A percentile compares a stretch with the other conserved stretches of the same genome.
These are phyloP conservation scores for Cucurbita ficifolia DNA, from an alignment of 306 rosid genomes.

Conservation along the genomic window DNA sequence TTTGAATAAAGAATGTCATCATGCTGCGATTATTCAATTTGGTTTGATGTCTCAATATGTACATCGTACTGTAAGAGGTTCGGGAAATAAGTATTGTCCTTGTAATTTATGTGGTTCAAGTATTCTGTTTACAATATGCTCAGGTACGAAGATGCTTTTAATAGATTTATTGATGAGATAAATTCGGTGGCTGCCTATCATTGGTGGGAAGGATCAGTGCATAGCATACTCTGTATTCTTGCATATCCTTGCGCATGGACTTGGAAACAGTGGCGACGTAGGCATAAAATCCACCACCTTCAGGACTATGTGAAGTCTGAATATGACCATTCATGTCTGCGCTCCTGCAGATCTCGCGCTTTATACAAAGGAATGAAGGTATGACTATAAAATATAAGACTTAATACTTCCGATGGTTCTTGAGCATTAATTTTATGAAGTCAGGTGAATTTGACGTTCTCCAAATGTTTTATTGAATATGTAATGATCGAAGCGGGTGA, in stretches of 20 bases:
- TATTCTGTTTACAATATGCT: constrained; percentile 1
- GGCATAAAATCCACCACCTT: constrained; percentile 75
- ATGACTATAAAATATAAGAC: constrained; percentile 9
- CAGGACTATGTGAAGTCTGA: constrained; percentile 91
- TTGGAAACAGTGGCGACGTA: constrained; percentile 93
- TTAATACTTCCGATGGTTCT: background rate
- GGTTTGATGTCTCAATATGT: background rate
- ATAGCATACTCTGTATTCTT: constrained; percentile 79
- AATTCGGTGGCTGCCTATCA: constrained; percentile 93
- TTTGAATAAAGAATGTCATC: background rate
- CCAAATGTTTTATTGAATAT: background rate
- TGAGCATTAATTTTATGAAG: background rate
- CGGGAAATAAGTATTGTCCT: background rate
- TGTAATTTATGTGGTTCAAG: constrained; percentile 7
- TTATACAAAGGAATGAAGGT: constrained; percentile 99
- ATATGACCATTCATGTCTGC: constrained; percentile 91
- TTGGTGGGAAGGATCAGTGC: constrained; percentile 99
- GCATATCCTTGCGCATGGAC: constrained; percentile 99
- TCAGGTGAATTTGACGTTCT: background rate
- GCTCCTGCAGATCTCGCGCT: constrained; percentile 95
- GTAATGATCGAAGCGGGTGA: background rate
- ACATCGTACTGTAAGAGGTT: background rate
- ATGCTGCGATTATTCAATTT: background rate
- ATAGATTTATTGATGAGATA: constrained; percentile 88
- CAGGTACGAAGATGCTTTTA: constrained; percentile 95